A percentile compares a stretch with the other conserved stretches of the same genome.
phyloP scores from a whole-genome alignment of 2,329 filamentous ascomycete genomes.

The Alternaria sp. region DNA sequence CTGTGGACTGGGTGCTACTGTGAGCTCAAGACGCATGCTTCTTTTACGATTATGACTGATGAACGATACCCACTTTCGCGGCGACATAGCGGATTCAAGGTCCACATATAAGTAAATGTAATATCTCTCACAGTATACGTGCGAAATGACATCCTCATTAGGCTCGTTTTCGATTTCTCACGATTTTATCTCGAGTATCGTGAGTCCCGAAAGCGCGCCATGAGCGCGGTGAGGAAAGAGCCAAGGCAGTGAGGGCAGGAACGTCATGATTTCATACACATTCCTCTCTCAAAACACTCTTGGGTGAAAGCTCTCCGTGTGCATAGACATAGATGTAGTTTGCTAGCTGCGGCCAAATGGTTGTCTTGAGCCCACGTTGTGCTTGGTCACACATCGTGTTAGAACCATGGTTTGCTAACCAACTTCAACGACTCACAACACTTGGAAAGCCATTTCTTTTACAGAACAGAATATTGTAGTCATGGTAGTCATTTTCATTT shows the following conservation, averaged over 20 bases:
- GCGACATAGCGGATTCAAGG: neutral
- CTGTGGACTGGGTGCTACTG: constrained; percentile 51
- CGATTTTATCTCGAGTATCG: neutral
- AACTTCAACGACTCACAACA: neutral
- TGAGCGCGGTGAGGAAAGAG: neutral
- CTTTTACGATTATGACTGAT: constrained; percentile 12
- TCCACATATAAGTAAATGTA: neutral
- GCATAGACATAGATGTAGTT: neutral
- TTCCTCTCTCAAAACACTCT: neutral
- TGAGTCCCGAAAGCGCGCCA: neutral
- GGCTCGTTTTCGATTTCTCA: too few species aligned
- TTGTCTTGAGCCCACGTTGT: neutral
- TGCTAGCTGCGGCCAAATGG: too few species aligned
- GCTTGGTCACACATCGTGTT: neutral
- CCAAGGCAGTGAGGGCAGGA: neutral
- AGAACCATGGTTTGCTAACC: neutral
- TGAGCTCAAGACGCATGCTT: constrained; percentile 1
- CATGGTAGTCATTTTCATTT: neutral
- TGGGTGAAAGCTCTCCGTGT: neutral
- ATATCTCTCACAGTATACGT: neutral
- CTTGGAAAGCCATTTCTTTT: neutral
- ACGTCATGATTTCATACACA: neutral
- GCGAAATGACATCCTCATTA: too few species aligned
- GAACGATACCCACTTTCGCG: neutral
- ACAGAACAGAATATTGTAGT: neutral